Conservation (phyloP, 257 asterid genomes). For the Solanum tacnaense region DNA sequence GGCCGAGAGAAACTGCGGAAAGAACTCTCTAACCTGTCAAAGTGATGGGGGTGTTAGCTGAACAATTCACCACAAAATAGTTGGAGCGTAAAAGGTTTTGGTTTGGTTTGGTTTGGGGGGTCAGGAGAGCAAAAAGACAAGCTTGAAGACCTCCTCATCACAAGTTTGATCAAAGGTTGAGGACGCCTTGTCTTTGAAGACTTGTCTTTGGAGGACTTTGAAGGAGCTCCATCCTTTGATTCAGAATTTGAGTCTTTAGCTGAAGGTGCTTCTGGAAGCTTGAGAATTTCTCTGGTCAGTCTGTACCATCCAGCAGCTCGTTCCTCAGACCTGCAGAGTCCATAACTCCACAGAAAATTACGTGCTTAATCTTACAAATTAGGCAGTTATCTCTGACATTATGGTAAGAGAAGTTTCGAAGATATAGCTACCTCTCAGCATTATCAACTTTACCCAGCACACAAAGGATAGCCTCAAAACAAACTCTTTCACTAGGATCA, state of each 20-base stretch:
- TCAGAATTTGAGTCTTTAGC: slow-evolving; percentile 59
- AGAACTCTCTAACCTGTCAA: slow-evolving; percentile 81
- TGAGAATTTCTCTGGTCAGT: slow-evolving; percentile 83
- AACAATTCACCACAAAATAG: background rate
- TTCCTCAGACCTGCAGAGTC: slow-evolving; percentile 70
- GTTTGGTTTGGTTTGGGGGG: background rate
- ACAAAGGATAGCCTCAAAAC: slow-evolving; percentile 95
- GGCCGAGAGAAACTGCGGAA: slow-evolving; percentile 96
- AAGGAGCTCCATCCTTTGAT: slow-evolving; percentile 47
- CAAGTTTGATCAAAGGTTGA: slow-evolving; percentile 94
- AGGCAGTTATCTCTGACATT: background rate
- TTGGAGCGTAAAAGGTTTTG: background rate
- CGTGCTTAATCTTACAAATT: background rate
- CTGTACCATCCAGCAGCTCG: slow-evolving; percentile 99
- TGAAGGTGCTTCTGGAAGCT: slow-evolving; percentile 84
- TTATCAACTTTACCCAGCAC: slow-evolving; percentile 84
- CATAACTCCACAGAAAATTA: background rate
- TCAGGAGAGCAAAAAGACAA: background rate
- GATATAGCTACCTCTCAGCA: slow-evolving; percentile 62
- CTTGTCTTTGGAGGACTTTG: slow-evolving; percentile 72
- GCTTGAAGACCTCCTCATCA: slow-evolving; percentile 79
- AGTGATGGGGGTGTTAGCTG: background rate
- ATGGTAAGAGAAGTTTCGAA: background rate
- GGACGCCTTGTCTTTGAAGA: slow-evolving; percentile 78
- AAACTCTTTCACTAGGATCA: slow-evolving; percentile 99